Evolutionary conservation across 2,329 filamentous ascomycete species (phyloP), one percentile per base, ranked within the genome.

Genomic region (Apiospora aurea): DNA sequence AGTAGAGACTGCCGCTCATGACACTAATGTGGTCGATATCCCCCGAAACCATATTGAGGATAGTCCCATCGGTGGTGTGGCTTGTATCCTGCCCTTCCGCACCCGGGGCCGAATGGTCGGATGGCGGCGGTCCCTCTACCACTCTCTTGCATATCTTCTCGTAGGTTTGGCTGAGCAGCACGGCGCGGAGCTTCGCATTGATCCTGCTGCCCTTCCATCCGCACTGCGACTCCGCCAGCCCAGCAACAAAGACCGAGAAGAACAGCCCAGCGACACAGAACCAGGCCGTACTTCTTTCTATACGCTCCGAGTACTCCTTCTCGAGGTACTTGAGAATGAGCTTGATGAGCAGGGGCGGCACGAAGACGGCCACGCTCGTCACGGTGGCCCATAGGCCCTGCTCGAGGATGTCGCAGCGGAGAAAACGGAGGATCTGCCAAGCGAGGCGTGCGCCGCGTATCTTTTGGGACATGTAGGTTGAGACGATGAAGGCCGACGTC

Each of bases 321-420:
- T 61, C 29, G 29, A 61, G 53, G 29, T 61, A 21, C 53, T 34
- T 29, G 16, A 61, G 29, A 6, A 61, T 34, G 14, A 61, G 26
- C 29, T 61, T 61, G 29, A 61, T 61, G 29, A 61, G 53, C 53
- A 61, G 53, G 8, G 53, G 53, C 53, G 26, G 51, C 26, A 57
- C 26, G 7, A 57, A 57, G 26, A 57, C 51, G 51, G 51, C 51
- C 26, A 57, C 26, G 26, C 51, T 57, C 16, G 51, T 18, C 51
- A 57, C 26, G 51, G 26, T 18, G 13, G 51, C 51, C 51, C 51
- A 57, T 14, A 57, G 18, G 13, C 51, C 51, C 51, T 57, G 51
- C 24, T 57, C 3, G 26, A 57, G 51, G 14, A 57, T 57, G 18
- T 57, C 51, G 16, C 26, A 26, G 26, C 51, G 26, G 4, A 57